Evolutionary conservation across 306 rosid species (phyloP).

Genomic region (Rosa rugosa): DNA sequence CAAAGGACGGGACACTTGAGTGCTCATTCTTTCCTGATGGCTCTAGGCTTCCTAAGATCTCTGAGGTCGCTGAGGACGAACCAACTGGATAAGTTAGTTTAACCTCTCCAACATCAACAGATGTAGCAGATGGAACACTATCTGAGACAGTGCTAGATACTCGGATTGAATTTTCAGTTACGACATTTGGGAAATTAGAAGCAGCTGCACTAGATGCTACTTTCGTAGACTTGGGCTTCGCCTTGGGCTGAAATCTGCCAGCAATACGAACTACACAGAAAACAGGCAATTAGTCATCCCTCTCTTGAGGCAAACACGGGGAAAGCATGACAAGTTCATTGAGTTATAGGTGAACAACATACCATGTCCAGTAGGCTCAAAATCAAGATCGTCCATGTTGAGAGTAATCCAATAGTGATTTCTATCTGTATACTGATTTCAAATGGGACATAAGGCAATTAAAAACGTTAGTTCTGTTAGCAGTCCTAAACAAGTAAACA

Average conservation of each 20-base stretch:
- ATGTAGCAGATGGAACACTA: slow-evolving; percentile 30
- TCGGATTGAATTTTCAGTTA: slow-evolving; percentile 21
- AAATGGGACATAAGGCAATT: neutral
- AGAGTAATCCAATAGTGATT: slow-evolving; percentile 9
- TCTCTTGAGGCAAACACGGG: slow-evolving; percentile 19
- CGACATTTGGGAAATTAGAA: slow-evolving; percentile 31
- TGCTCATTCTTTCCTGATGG: slow-evolving; percentile 19
- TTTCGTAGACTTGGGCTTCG: slow-evolving; percentile 50
- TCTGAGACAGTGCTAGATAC: slow-evolving; percentile 26
- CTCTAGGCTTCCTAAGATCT: slow-evolving; percentile 18
- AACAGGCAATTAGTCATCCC: slow-evolving; percentile 10
- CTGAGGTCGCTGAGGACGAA: slow-evolving; percentile 27
- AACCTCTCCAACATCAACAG: slow-evolving; percentile 23
- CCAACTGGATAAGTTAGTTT: slow-evolving; percentile 18
- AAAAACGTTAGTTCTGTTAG: too few relatives aligned
- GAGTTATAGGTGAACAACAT: neutral
- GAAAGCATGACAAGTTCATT: neutral
- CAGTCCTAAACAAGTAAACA: neutral
- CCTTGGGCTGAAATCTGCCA: slow-evolving; percentile 56
- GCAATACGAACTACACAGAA: slow-evolving; percentile 36
- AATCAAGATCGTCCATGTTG: slow-evolving; percentile 53
- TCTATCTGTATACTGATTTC: neutral
- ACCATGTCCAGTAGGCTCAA: slow-evolving; percentile 30
- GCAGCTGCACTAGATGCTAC: slow-evolving; percentile 24
- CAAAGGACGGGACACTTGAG: slow-evolving; percentile 30